Evolutionary conservation across 805 yeast species (phyloP), one percentile per base, ranked within the genome.

Genomic region (Saccharomyces jurei): DNA sequence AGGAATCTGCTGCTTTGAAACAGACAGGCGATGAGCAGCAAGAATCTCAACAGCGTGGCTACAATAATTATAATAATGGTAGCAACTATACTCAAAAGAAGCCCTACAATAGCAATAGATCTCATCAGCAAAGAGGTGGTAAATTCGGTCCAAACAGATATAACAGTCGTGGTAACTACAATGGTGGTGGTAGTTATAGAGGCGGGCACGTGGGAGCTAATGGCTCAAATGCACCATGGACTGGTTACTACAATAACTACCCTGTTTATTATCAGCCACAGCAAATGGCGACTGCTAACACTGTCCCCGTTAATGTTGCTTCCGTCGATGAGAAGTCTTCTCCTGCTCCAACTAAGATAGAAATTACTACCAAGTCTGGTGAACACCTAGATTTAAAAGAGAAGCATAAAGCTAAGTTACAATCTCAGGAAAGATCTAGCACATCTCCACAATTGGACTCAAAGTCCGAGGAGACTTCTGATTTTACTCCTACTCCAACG

Each of bases 291-390:
- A 25, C 48, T n/a, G 21, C 22, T 9, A 14, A n/a, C 13, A 6
- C 36, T 31, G 32, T 27, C 13, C 36, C 21, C 8, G 31, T 14
- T 8, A 46, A 25, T 17, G 25, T 11, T 17, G 22, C 10, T 36
- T 25, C 44, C 6, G 44, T 17, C 53, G 41, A 50, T n/a, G 44
- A 36, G 44, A 36, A 36, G 28, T 32, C 51, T 25, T 41, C 59
- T 25, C 64, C 63, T 21, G 56, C 60, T 8, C 47, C 59, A 10
- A 63, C 59, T 26, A 67, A 63, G 55, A 64, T 69, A 53, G 70
- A 65, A 56, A 68, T 67, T 49, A 66, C 71, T 6, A 66, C 69
- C n/a, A 68, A 67, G 56, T 60, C 65, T 46, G 71, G 71, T 36
- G 69, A 69, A 53, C 64, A 59, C 52, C 53, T 66, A 29, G 68